A percentile compares a stretch with the other conserved stretches of the same genome.
phyloP scores from a whole-genome alignment of 306 rosid species.

The Amphicarpaea edgeworthii region DNA sequence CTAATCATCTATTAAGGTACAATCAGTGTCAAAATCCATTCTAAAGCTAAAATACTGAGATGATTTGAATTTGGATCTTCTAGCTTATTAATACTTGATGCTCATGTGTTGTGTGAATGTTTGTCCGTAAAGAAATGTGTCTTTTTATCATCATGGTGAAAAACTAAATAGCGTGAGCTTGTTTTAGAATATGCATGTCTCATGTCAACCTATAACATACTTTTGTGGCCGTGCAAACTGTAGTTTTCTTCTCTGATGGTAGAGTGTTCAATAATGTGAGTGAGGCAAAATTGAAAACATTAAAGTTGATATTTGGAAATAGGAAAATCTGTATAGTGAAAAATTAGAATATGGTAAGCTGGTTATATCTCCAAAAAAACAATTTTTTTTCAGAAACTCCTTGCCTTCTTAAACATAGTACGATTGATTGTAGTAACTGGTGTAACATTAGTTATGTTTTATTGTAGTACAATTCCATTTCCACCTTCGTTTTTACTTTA shows the following conservation, averaged over 20 bases:
- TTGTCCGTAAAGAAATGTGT: not conserved
- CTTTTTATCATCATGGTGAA: not conserved
- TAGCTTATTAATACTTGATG: not conserved
- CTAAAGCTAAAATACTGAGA: not conserved
- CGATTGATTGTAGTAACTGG: slow-evolving; percentile 10
- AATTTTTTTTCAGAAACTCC: not conserved
- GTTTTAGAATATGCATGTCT: not conserved
- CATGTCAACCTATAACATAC: not conserved
- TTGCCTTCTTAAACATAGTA: slow-evolving; percentile 1
- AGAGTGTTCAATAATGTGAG: slow-evolving; percentile 5
- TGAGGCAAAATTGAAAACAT: slow-evolving; percentile 24
- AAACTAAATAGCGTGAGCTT: not conserved
- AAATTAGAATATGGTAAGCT: not conserved
- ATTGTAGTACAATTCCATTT: not conserved
- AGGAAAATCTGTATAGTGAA: not conserved
- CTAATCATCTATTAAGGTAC: not conserved
- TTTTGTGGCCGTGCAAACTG: slow-evolving; percentile 6
- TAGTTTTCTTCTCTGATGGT: slow-evolving; percentile 18
- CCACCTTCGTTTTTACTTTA: not conserved
- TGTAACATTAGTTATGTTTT: not conserved
- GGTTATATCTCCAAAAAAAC: slow-evolving; percentile 10
- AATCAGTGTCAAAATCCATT: not conserved
- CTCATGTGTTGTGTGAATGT: slow-evolving; percentile 1
- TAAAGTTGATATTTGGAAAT: not conserved
- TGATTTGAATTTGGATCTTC: not conserved